These are phyloP conservation scores for Suhomyces pyralidae DNA, from an alignment of 805 yeast genomes.

Conservation along the genomic window DNA sequence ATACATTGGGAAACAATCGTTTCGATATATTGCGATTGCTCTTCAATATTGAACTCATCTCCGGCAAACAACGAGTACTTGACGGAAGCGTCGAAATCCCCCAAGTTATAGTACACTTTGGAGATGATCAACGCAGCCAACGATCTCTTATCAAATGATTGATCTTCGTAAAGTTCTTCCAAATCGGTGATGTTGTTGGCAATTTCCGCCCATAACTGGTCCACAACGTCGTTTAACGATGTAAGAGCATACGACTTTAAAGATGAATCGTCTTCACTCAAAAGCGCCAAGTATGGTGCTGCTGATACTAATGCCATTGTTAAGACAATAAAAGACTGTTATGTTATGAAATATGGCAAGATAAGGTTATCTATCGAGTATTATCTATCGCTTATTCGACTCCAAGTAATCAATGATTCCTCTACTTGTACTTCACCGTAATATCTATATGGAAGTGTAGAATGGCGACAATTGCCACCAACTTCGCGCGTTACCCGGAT, in stretches of 20 bases:
- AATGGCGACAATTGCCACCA: slow-evolving; percentile 4
- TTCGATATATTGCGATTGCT: slow-evolving; percentile 81
- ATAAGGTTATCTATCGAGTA: background rate
- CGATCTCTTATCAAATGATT: slow-evolving; percentile 65
- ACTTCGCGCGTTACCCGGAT: background rate
- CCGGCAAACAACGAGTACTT: slow-evolving; percentile 86
- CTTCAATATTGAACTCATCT: slow-evolving; percentile 68
- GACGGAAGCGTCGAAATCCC: slow-evolving; percentile 89
- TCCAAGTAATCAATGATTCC: too few relatives aligned
- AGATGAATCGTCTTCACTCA: slow-evolving; percentile 74
- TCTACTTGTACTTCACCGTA: too few relatives aligned
- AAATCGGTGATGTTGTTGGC: slow-evolving; percentile 85
- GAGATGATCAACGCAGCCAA: slow-evolving; percentile 92
- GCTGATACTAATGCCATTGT: slow-evolving; percentile 78
- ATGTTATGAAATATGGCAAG: background rate
- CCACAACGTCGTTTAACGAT: slow-evolving; percentile 77
- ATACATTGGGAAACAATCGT: slow-evolving; percentile 93
- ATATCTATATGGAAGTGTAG: background rate
- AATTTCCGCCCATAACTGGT: slow-evolving; percentile 95
- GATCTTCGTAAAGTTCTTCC: slow-evolving; percentile 89
- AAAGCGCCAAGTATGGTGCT: slow-evolving; percentile 85
- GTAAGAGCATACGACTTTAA: slow-evolving; percentile 83
- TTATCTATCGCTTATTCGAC: too few relatives aligned
- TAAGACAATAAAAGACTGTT: background rate
- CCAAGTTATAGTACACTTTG: slow-evolving; percentile 85